Conservation (phyloP, 352 stramenopile species). For the Phytophthora vignae region DNA sequence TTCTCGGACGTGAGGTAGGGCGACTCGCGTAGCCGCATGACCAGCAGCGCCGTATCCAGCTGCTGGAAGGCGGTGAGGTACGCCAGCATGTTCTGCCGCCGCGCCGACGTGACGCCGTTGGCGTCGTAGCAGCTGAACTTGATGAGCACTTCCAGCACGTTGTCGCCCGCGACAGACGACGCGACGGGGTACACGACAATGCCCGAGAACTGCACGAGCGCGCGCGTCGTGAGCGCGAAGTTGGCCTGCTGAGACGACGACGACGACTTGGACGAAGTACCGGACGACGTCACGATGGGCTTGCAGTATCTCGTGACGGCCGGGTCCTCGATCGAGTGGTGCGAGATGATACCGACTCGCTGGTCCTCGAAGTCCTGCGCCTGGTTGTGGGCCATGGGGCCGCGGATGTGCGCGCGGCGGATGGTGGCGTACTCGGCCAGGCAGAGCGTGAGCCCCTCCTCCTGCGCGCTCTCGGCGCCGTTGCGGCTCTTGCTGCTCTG, state of each 20-base stretch:
- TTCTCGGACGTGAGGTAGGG: slow-evolving; percentile 61
- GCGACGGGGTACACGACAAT: slow-evolving; percentile 70
- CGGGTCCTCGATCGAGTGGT: slow-evolving; percentile 74
- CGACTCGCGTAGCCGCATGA: slow-evolving; percentile 67
- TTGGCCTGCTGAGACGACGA: slow-evolving; percentile 13
- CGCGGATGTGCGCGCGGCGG: slow-evolving; percentile 47
- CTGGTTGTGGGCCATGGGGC: slow-evolving; percentile 37
- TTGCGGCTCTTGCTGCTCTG: slow-evolving; percentile 13
- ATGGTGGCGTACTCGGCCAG: slow-evolving; percentile 75
- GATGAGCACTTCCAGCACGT: slow-evolving; percentile 66
- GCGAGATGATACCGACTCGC: slow-evolving; percentile 71
- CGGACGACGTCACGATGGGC: slow-evolving; percentile 47
- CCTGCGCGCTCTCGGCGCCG: slow-evolving; percentile 18
- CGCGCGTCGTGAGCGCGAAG: slow-evolving; percentile 49
- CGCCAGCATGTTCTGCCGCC: slow-evolving; percentile 58
- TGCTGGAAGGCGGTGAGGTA: slow-evolving; percentile 58
- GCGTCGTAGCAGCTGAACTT: slow-evolving; percentile 73
- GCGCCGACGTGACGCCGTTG: slow-evolving; percentile 44
- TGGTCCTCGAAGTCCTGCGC: slow-evolving; percentile 52
- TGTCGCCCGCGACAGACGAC: slow-evolving; percentile 41
- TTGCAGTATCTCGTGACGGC: slow-evolving; percentile 67
- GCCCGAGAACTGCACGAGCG: slow-evolving; percentile 69
- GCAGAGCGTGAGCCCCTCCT: slow-evolving; percentile 56
- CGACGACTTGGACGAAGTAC: slow-evolving; percentile 13
- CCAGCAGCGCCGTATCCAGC: slow-evolving; percentile 62